phyloP scores from a whole-genome alignment of 169 alveolate genomes.

The Amoebophrya sp. region DNA sequence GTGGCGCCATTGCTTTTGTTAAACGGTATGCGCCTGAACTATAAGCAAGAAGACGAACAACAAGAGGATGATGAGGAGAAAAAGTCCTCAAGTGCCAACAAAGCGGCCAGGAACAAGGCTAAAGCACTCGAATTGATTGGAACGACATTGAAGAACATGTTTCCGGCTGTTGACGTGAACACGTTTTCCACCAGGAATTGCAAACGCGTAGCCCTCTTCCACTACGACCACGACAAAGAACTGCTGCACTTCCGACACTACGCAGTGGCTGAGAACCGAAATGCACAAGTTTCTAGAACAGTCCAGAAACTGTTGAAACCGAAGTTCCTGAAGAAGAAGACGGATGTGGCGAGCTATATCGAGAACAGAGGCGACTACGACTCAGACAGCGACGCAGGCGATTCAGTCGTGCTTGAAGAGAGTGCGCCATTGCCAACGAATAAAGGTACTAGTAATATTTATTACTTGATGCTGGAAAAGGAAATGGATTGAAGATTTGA shows the following conservation, averaged over 20 bases:
- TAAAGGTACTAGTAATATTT: not conserved
- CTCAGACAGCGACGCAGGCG: constrained; percentile 3
- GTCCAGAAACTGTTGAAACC: not conserved
- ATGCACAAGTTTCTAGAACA: not conserved
- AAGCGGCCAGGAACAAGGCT: not conserved
- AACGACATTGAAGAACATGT: not conserved
- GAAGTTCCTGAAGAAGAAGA: not conserved
- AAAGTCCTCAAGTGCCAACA: not conserved
- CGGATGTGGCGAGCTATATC: not conserved
- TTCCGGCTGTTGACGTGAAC: constrained; percentile 15
- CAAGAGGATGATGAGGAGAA: too few species aligned
- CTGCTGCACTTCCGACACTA: constrained; percentile 23
- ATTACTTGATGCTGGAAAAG: not conserved
- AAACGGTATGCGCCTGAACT: not conserved
- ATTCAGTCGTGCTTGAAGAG: not conserved
- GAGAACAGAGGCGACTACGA: not conserved
- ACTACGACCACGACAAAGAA: not conserved
- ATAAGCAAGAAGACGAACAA: too few species aligned
- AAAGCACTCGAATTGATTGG: not conserved
- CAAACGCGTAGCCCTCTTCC: not conserved
- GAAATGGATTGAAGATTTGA: too few species aligned
- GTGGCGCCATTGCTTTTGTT: not conserved
- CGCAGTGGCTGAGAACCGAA: not conserved
- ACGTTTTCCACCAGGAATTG: not conserved
- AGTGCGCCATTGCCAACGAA: not conserved